Evolutionary conservation across 2,329 filamentous ascomycete species (phyloP).

Genomic region (Alternaria brassicae): DNA sequence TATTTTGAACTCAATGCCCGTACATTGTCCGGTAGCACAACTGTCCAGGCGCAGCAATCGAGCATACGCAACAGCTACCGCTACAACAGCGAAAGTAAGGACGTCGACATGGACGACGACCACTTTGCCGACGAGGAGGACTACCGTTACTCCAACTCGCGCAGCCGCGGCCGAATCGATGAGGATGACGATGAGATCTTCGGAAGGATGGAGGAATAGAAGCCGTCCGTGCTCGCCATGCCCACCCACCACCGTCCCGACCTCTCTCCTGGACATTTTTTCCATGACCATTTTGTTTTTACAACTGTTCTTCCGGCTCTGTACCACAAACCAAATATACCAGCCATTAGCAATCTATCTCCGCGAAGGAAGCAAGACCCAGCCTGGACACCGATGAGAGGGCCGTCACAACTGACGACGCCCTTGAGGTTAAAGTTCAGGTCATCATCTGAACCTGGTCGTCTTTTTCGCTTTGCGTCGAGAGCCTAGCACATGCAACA

Average conservation of each 20-base stretch:
- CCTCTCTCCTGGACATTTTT: slow-evolving; percentile 12
- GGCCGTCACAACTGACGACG: slow-evolving; percentile 34
- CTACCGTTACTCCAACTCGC: slow-evolving; percentile 55
- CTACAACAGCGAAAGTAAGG: slow-evolving; percentile 53
- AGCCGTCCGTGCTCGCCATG: not conserved
- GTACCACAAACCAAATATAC: slow-evolving; percentile 45
- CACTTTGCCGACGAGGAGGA: slow-evolving; percentile 72
- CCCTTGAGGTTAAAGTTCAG: slow-evolving; percentile 53
- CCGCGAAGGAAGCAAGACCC: slow-evolving; percentile 41
- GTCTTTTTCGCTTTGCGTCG: slow-evolving; percentile 38
- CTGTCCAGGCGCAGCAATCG: slow-evolving; percentile 63
- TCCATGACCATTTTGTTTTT: slow-evolving; percentile 12
- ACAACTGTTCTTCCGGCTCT: slow-evolving; percentile 29
- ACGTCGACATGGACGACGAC: slow-evolving; percentile 63
- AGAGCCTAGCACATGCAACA: slow-evolving; percentile 39
- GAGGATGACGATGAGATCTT: slow-evolving; percentile 97
- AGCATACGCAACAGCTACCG: slow-evolving; percentile 68
- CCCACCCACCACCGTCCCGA: slow-evolving; percentile 17
- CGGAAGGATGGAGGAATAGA: slow-evolving; percentile 85
- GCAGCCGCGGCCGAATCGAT: slow-evolving; percentile 69
- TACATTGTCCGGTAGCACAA: slow-evolving; percentile 65
- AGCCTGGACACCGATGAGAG: slow-evolving; percentile 52
- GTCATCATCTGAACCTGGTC: slow-evolving; percentile 31
- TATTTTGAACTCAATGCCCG: slow-evolving; percentile 68
- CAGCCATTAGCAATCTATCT: slow-evolving; percentile 49